Evolutionary conservation across 225 moss, liverwort and hornwort species (phyloP), one percentile per base, ranked within the genome.

Genomic region (Polytrichum commune): DNA sequence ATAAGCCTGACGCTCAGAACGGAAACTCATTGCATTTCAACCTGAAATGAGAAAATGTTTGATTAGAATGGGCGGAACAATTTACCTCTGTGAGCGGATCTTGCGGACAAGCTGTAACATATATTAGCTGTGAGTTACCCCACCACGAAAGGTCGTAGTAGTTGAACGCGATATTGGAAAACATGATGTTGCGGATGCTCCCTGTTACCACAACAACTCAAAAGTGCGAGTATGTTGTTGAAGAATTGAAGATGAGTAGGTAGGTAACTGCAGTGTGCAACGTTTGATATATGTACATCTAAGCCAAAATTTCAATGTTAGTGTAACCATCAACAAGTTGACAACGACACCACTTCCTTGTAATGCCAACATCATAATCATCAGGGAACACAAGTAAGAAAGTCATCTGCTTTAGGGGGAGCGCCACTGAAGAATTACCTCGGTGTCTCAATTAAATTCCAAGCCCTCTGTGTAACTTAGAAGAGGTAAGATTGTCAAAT

Each of bases 101-200:
- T 46, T 83, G 79, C 29, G 86, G 80, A 65, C 86, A 89, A 23
- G 86, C 85, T 54, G 89, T 83, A 13, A 89, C 72, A 63, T 89
- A 89, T 27, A 89, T 86, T 16, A 86, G 86, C 68, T 89, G 86
- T 2, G 10, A 8, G 66, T 53, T 67, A 7, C 73, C 73, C 73
- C 73, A 73, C 73, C 73, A 73, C 10, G 64, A 73, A 27, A 53
- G 73, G 13, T 73, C 54, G n/a, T 73, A 73, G 62, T 62, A 73
- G 73, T 62, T 54, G 53, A 73, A 53, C 53, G n/a, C 29, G 20
- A 73, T 27, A 35, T 73, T 64, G 38, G 64, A n/a, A 55, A 65
- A 65, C 24, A 53, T 73, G 27, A 73, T 55, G 26, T 73, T 73
- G 64, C 32, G 73, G 46, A 73, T 65, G 35, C 29, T 63, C 8